Conservation (phyloP, 345 rosid species). For the Arabidopsis suecica region DNA sequence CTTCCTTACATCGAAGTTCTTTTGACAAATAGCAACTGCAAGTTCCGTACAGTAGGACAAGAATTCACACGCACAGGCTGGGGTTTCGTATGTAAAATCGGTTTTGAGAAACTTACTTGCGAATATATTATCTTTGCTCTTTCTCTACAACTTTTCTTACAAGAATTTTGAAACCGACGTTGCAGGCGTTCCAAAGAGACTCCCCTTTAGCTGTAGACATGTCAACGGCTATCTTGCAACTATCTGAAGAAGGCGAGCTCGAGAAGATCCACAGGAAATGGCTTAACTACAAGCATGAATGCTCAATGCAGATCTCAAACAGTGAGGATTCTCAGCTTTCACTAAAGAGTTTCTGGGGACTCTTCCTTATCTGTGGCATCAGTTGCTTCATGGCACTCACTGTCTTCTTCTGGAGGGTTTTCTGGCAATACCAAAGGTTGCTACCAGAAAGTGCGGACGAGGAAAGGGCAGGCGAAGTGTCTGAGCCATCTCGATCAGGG, state of each 20-base stretch:
- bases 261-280: constrained; percentile 86
- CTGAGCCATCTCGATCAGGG: constrained; percentile 57
- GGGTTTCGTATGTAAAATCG: constrained; percentile 84
- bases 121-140: not conserved
- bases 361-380: constrained; percentile 87
- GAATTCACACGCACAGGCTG: constrained; percentile 97
- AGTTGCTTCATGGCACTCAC: constrained; percentile 67
- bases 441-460: constrained; percentile 46
- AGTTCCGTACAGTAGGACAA: constrained; percentile 85
- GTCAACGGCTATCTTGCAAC: constrained; percentile 88
- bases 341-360: constrained; percentile 89
- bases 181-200: constrained; percentile 94
- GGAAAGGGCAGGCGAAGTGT: constrained; percentile 51
- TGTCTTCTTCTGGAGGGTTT: constrained; percentile 62
- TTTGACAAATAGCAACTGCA: constrained; percentile 66
- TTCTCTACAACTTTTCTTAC: constrained; percentile 19
- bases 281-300: constrained; percentile 56
- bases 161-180: constrained; percentile 1
- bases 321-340: constrained; percentile 63
- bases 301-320: constrained; percentile 56
- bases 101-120: constrained; percentile 9
- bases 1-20: constrained; percentile 89
- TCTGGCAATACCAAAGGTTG: constrained; percentile 69
- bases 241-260: constrained; percentile 91
- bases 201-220: constrained; percentile 91